Base-by-base conservation (phyloP, 768 basidiomycete genomes). In the Xerocomellus amylosporus region DNA sequence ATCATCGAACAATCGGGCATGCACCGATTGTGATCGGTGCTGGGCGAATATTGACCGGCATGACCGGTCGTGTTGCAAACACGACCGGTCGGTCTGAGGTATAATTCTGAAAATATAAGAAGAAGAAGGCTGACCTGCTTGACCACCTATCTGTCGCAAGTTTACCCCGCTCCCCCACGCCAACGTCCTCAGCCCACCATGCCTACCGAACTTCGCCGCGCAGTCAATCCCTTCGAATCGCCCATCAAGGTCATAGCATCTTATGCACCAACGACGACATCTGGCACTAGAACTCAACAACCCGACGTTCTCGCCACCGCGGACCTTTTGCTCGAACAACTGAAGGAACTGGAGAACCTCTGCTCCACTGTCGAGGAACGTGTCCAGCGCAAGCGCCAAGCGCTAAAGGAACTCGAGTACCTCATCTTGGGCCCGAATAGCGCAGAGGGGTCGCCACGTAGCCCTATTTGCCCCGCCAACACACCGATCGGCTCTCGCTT, bases 231-330 rank as follows among this genome's bases (percentile, higher is more conserved):
- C 5, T 69, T 68, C 44, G 33, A 50, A 50, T 65, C 66, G 1
- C 66, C 66, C 47, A 38, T 51, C 59, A 66, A 55, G 40, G 1
- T 40, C 8, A 38, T 8, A 7, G 1, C 28, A 22, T 24, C 9
- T n/a, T 44, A 38, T 17, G 20, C 49, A 24, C 45, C 55, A 37
- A 20, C 28, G 12, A 24, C 36, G 22, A 28, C 2, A 31, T 4
- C 41, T 8, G n/a, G 31, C 26, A 49, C 10, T 19, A 24, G n/a
- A 43, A 26, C 54, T 9, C 58, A 42, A 46, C 55, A 61, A 20
- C 43, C 54, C 38, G 54, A 70, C 42, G 37, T 68, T n/a, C 70
- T 70, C 50, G 57, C 57, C 28, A 72, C 68, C 15, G 66, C 70
- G 3, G 69, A 60, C 47, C 67, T 66, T 22, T 56, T 70, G 24